Evolutionary conservation across 305 asterid genomes (phyloP), one percentile per base, ranked within the genome.

Genomic region (Nicotiana rustica): DNA sequence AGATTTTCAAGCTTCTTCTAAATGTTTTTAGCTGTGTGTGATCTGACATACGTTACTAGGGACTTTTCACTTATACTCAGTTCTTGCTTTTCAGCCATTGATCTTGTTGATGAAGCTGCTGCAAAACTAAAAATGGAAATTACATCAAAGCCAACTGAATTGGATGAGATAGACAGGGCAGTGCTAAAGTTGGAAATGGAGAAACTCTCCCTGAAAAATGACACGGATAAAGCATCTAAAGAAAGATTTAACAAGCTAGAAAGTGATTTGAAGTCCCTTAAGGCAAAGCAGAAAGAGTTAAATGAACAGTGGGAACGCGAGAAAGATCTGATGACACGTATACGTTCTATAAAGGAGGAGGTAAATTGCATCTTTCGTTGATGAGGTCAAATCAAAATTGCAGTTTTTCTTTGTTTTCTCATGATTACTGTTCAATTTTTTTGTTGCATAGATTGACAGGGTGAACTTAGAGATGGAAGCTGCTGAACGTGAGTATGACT

Each of bases 111-210:
- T 85, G 96, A 93, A 90, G 95, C 96, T 89, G 96, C 97, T 75
- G 96, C 97, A n/a, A 93, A 93, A 86, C 61, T 93, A 67, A 93
- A 93, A 87, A 92, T 93, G 96, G 97, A 93, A 87, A 93, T 93
- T 81, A 93, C 94, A 57, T 93, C 96, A 52, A 93, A 93, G 83
- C 97, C 97, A 81, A 91, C 91, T 29, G 96, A 90, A 75, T 86
- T 93, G 86, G 97, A 93, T 78, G 95, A 89, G 84, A 84, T 89
- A 79, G 93, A 93, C 86, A 90, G 96, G 82, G 89, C 92, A 47
- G 89, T 93, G 81, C 90, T 93, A 57, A 93, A 93, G 91, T 78
- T 92, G 89, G 97, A 93, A 88, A 93, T 93, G 97, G 97, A 93
- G 85, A 93, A 90, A 84, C 91, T 93, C 0, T 92, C 97, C 35